Evolutionary conservation across 352 stramenopile genomes (phyloP).

Genomic region (Globisporangium orthogonon): DNA sequence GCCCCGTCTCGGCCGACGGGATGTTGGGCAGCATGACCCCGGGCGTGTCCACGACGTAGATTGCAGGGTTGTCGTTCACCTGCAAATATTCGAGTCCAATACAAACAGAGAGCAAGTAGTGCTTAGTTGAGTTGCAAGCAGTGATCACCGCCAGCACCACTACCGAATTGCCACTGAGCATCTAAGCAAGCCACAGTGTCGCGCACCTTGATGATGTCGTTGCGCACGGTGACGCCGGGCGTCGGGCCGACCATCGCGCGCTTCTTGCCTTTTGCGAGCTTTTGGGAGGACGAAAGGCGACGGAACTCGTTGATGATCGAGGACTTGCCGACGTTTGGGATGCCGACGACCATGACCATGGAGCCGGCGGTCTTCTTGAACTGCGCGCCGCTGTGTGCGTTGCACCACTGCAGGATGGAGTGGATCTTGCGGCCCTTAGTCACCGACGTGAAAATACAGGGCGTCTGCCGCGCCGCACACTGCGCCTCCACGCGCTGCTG

Average conservation of each 20-base stretch:
- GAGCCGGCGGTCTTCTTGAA: slow-evolving; percentile 83
- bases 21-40: slow-evolving; percentile 88
- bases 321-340: slow-evolving; percentile 89
- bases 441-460: slow-evolving; percentile 79
- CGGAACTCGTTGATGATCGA: slow-evolving; percentile 88
- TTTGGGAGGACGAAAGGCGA: slow-evolving; percentile 56
- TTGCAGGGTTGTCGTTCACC: slow-evolving; percentile 80
- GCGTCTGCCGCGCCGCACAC: slow-evolving; percentile 34
- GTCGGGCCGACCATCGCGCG: slow-evolving; percentile 75
- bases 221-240: slow-evolving; percentile 80
- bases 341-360: slow-evolving; percentile 87
- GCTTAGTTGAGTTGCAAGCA: background rate
- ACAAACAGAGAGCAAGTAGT: background rate
- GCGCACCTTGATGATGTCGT: slow-evolving; percentile 83
- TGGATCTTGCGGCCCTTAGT: slow-evolving; percentile 69
- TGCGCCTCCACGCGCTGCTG: slow-evolving; percentile 65
- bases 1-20: slow-evolving; percentile 62
- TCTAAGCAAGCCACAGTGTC: background rate
- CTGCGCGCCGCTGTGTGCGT: slow-evolving; percentile 61
- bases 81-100: slow-evolving; percentile 10
- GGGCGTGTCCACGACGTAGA: slow-evolving; percentile 88
- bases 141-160: background rate
- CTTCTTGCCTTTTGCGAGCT: slow-evolving; percentile 78
- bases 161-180: background rate
- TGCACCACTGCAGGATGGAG: slow-evolving; percentile 77